Percentiles rank a stretch among this genome's conserved stretches.
Evolutionary conservation across 2,329 filamentous ascomycete species (phyloP).

Genomic region (Cryoendolithus antarcticus): DNA sequence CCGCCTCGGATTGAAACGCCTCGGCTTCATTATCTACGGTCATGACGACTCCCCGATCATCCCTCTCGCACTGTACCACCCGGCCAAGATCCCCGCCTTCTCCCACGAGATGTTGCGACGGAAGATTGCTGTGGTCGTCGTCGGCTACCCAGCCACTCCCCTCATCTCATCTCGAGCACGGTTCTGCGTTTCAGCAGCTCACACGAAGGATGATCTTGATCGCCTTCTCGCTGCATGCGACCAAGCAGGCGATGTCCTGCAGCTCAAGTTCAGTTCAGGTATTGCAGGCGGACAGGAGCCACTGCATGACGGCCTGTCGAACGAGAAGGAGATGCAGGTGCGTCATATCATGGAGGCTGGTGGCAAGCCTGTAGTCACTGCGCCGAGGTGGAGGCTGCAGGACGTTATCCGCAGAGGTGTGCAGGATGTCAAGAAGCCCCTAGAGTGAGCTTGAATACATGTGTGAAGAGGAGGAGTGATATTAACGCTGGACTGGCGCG

Average conservation of each 20-base stretch:
- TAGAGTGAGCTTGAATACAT: conserved; percentile 24
- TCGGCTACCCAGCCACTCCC: conserved; percentile 92
- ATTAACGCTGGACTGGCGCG: too few species aligned
- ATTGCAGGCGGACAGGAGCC: conserved; percentile 78
- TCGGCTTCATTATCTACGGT: conserved; percentile 92
- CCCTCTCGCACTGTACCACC: conserved; percentile 87
- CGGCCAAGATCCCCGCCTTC: conserved; percentile 97
- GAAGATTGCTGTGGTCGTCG: conserved; percentile 94
- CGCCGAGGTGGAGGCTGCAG: conserved; percentile 68
- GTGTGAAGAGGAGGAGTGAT: too few species aligned
- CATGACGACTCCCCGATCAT: conserved; percentile 98
- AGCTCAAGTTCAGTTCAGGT: conserved; percentile 95
- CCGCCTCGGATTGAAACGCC: conserved; percentile 89
- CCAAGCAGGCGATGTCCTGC: conserved; percentile 79
- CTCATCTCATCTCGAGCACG: conserved; percentile 88
- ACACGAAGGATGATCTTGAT: conserved; percentile 97
- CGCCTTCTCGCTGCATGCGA: conserved; percentile 79
- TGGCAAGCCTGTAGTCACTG: conserved; percentile 36
- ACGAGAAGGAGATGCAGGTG: conserved; percentile 58
- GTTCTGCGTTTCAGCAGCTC: conserved; percentile 89
- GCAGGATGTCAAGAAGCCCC: conserved; percentile 59
- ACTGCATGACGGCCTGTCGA: conserved; percentile 56
- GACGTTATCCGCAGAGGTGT: conserved; percentile 63
- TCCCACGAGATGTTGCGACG: conserved; percentile 97
- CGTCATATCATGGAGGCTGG: conserved; percentile 41